A percentile compares a stretch with the other conserved stretches of the same genome.
phyloP scores from a whole-genome alignment of 2,329 filamentous ascomycete species.

The Aspergillus ibericus region DNA sequence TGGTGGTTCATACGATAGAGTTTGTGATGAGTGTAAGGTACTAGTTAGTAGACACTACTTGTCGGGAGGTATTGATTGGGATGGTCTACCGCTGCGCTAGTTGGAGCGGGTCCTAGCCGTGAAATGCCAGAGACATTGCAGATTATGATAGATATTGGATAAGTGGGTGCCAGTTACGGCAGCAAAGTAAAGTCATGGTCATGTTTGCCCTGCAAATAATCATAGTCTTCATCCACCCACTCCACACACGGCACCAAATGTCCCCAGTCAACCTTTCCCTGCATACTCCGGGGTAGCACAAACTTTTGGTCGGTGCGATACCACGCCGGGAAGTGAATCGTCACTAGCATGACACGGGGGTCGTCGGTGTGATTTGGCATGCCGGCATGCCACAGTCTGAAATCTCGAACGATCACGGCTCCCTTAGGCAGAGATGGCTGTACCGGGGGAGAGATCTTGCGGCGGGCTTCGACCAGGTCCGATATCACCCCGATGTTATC shows the following conservation, averaged over 20 bases:
- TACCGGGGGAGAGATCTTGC: constrained; percentile 35
- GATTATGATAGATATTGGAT: too few relatives aligned
- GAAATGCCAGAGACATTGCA: too few relatives aligned
- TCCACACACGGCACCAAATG: constrained; percentile 36
- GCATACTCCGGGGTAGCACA: constrained; percentile 31
- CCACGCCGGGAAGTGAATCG: constrained; percentile 43
- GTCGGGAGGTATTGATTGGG: too few relatives aligned
- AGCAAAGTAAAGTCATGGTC: constrained; percentile 36
- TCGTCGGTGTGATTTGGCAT: constrained; percentile 48
- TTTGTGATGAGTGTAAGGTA: too few relatives aligned
- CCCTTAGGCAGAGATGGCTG: constrained; percentile 47
- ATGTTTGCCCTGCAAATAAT: constrained; percentile 17
- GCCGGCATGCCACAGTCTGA: constrained; percentile 53
- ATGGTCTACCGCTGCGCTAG: too few relatives aligned
- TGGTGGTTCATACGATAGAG: too few relatives aligned
- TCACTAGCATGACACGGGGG: constrained; percentile 49
- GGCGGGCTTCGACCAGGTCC: constrained; percentile 33
- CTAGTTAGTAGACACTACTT: too few relatives aligned
- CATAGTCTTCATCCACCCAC: constrained; percentile 35
- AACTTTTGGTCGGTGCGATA: constrained; percentile 33
- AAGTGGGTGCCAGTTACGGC: not conserved
- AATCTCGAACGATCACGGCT: constrained; percentile 48
- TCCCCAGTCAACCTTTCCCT: constrained; percentile 36
- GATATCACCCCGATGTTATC: constrained; percentile 30
- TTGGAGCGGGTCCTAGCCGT: too few relatives aligned